A percentile compares a stretch with the other conserved stretches of the same genome.
These are phyloP conservation scores for Botrytis byssoidea DNA, from an alignment of 2,329 filamentous ascomycete species.

Conservation along the genomic window DNA sequence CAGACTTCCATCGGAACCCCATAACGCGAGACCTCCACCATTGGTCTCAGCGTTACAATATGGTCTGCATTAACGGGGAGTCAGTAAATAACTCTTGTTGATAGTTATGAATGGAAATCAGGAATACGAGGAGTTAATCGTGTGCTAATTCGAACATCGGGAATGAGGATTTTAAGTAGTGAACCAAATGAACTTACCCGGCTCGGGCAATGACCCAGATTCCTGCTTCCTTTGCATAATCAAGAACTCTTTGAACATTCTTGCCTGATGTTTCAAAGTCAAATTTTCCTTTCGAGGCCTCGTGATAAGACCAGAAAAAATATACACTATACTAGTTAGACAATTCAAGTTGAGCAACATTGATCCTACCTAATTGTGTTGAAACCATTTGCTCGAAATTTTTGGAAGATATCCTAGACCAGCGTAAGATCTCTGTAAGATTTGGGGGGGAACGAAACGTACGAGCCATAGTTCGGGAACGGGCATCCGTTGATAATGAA, in stretches of 20 bases:
- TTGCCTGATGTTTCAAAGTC: conserved; percentile 53
- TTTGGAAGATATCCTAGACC: conserved; percentile 51
- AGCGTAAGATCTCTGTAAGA: conserved; percentile 31
- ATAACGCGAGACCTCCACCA: conserved; percentile 47
- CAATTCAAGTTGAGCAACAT: not conserved
- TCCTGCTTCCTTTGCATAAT: conserved; percentile 51
- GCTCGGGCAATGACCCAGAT: conserved; percentile 51
- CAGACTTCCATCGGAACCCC: conserved; percentile 48
- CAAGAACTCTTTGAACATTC: conserved; percentile 50
- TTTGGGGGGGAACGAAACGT: conserved; percentile 20
- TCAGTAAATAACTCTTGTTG: not conserved
- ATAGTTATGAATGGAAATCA: not conserved
- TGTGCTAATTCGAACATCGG: not conserved
- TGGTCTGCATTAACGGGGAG: conserved; percentile 35
- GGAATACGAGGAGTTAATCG: not conserved
- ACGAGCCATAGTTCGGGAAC: conserved; percentile 52
- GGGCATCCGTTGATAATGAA: conserved; percentile 53
- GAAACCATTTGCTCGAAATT: conserved; percentile 52
- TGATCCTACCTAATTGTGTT: conserved; percentile 46
- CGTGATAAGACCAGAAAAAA: conserved; percentile 53
- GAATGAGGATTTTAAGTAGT: not conserved
- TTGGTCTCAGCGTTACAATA: conserved; percentile 54
- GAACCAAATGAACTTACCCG: conserved; percentile 35
- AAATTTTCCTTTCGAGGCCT: conserved; percentile 44
- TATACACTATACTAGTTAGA: conserved; percentile 41